Base-by-base conservation (phyloP, 2,329 filamentous ascomycete genomes). In the Aureobasidium sp. region DNA sequence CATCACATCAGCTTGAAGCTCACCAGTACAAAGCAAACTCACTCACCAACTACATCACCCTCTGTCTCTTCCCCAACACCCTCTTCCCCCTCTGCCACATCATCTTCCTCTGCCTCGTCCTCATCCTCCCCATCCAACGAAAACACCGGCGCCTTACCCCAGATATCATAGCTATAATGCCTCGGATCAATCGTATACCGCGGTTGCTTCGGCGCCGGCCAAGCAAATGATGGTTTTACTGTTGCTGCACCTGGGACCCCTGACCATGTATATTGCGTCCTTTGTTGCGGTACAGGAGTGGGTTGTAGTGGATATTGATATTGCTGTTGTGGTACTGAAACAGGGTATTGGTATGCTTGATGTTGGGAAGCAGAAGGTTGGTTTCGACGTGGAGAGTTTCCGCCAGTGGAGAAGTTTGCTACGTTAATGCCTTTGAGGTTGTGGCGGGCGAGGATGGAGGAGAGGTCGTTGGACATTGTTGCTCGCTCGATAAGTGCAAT, bases 111-210 rank as follows among this genome's bases (percentile, higher is more conserved):
- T 49, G 14, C 31, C 42, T 49, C 56, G 11, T 49, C 56, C 47
- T 61, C 57, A 20, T 52, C 57, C 37, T 61, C 57, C n/a, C 47
- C 57, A 31, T 17, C n/a, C 27, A 61, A 42, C 15, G 36, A 42
- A 36, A 44, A 61, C 5, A 61, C 57, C 45, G 57, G 57, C 37
- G 45, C 42, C 37, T 52, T 61, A 1, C 57, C 57, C 57, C 57
- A 61, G 7, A 61, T 44, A 20, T 61, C 25, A 45, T 51, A 61
- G 27, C 57, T 61, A 44, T 42, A 61, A 44, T 61, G 57, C 3
- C 47, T 52, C 3, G 57, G 57, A 44, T 61, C 57, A 45, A 61
- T 52, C 15, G 57, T 52, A 61, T 61, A 61, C 22, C 17, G 27
- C 31, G 36, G 55, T 14, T 58, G 55, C 8, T 20, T 42, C 12